These are phyloP conservation scores for Fusarium papillatum DNA, from an alignment of 2,329 filamentous ascomycete species.

Conservation along the genomic window DNA sequence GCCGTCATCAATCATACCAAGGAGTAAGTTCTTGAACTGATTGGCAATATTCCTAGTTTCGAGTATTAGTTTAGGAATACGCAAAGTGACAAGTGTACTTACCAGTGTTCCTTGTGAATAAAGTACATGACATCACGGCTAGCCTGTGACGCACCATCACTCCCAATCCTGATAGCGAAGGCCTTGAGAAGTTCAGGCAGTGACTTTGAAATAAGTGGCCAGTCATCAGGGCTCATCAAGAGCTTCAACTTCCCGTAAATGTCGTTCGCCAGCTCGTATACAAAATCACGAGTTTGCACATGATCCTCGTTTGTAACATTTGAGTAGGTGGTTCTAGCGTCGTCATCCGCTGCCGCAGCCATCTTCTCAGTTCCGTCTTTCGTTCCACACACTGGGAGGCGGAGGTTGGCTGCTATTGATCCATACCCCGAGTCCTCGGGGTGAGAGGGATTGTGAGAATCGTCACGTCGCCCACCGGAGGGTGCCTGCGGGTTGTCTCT, in stretches of 20 bases:
- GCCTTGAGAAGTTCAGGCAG: neutral
- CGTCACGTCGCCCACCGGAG: no score
- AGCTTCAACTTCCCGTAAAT: neutral
- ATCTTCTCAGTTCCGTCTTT: no score
- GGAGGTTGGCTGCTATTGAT: no score
- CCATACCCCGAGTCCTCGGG: no score
- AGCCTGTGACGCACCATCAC: neutral
- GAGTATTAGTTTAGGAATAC: neutral
- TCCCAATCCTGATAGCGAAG: neutral
- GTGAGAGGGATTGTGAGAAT: no score
- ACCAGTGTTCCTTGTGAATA: neutral
- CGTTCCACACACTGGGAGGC: no score
- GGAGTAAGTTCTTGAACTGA: neutral
- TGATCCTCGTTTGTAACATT: neutral
- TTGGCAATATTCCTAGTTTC: neutral
- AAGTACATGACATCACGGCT: neutral
- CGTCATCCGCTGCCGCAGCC: neutral
- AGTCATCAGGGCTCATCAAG: neutral
- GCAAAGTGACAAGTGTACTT: neutral
- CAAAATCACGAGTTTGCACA: neutral
- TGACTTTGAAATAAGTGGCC: neutral
- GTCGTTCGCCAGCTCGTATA: neutral
- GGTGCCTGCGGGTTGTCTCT: no score
- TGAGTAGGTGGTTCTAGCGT: neutral
- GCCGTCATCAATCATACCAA: neutral